phyloP scores from a whole-genome alignment of 2,329 filamentous ascomycete genomes.

The Fusarium pseudonygamai region DNA sequence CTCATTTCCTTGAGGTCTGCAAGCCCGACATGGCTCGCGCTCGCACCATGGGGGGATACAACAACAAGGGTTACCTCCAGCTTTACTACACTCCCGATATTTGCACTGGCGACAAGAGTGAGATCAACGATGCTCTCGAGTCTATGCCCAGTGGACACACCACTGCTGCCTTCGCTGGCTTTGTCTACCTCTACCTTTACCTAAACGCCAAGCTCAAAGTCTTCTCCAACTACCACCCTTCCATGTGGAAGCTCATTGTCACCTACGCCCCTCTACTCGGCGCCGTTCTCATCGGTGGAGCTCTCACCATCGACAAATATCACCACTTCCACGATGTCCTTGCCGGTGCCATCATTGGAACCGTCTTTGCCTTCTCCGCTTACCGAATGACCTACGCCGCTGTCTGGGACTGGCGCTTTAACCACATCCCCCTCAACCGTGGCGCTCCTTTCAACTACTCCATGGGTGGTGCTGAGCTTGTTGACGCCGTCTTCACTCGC shows the following conservation, averaged over 20 bases:
- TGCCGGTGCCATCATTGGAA: constrained; percentile 72
- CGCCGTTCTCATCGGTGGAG: constrained; percentile 73
- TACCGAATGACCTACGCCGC: constrained; percentile 75
- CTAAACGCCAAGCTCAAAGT: constrained; percentile 83
- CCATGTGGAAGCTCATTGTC: constrained; percentile 77
- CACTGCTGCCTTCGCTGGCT: constrained; percentile 77
- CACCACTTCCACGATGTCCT: constrained; percentile 82
- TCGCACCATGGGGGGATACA: constrained; percentile 50
- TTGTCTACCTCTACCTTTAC: constrained; percentile 76
- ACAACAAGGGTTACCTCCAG: constrained; percentile 60
- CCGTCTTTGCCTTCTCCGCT: constrained; percentile 69
- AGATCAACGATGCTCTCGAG: constrained; percentile 76
- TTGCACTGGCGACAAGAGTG: constrained; percentile 71
- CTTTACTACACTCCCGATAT: constrained; percentile 77
- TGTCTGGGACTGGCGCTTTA: constrained; percentile 73
- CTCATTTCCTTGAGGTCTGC: constrained; percentile 77
- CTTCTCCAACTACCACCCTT: constrained; percentile 75
- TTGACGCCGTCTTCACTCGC: constrained; percentile 65
- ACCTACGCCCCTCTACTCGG: constrained; percentile 73
- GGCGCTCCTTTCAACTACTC: constrained; percentile 63
- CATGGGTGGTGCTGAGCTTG: constrained; percentile 56
- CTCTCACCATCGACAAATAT: constrained; percentile 76
- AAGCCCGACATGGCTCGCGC: constrained; percentile 57
- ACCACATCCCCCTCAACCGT: constrained; percentile 72
- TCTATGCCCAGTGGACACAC: constrained; percentile 79